A percentile compares a stretch with the other conserved stretches of the same genome.
Conservation (phyloP, 257 asterid genomes). For the Solanum pimpinellifolium region DNA sequence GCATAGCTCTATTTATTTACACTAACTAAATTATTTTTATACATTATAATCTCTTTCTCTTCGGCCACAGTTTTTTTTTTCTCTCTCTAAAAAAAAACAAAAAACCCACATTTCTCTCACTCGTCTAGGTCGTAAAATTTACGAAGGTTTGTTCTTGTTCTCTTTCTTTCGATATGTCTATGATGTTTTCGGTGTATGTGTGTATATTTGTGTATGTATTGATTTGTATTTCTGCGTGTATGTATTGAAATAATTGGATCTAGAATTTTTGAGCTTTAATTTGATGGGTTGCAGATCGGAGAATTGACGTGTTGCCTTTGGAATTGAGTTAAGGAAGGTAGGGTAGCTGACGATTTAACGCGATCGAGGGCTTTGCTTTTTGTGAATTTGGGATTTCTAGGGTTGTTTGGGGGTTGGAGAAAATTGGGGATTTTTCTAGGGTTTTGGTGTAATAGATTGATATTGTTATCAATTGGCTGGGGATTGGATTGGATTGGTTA, state of each 20-base stretch:
- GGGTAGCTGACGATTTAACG: not conserved
- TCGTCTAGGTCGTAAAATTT: slow-evolving; percentile 1
- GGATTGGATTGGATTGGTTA: not conserved
- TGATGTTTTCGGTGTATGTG: not conserved
- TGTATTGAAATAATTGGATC: slow-evolving; percentile 9
- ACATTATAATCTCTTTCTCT: not conserved
- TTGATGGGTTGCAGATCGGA: slow-evolving; percentile 17
- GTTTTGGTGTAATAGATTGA: not conserved
- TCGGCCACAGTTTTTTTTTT: slow-evolving; percentile 3
- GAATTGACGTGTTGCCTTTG: slow-evolving; percentile 9
- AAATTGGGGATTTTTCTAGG: slow-evolving; percentile 8
- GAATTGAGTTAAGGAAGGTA: not conserved
- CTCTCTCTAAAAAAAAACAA: slow-evolving; percentile 1
- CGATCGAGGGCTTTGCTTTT: slow-evolving; percentile 3
- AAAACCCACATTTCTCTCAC: not conserved
- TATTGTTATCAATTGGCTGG: not conserved
- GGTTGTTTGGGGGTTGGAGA: not conserved
- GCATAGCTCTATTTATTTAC: not conserved
- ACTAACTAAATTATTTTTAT: not conserved
- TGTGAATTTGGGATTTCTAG: slow-evolving; percentile 15
- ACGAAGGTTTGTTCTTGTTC: slow-evolving; percentile 9
- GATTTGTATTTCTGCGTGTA: not conserved
- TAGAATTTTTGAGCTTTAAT: not conserved
- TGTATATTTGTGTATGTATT: not conserved
- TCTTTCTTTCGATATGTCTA: not conserved